Conservation (phyloP, 768 basidiomycete species). For the Steccherinum ochraceum region DNA sequence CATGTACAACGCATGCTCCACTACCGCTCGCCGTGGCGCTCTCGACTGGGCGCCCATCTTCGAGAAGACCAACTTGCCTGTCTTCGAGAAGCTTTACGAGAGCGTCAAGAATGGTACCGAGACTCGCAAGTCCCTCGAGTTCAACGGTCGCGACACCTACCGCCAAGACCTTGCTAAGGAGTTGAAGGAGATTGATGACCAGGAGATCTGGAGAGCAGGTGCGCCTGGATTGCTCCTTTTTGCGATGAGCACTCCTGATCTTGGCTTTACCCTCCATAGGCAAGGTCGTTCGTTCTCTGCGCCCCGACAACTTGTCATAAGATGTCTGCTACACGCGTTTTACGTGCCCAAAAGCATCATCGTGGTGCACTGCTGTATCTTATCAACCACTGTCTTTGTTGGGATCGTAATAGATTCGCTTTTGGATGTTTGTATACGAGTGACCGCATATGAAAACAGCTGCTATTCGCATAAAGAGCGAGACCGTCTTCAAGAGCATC, state of each 20-base stretch:
- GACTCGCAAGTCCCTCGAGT: constrained; percentile 95
- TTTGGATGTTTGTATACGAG: too few relatives aligned
- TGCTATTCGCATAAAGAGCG: too few relatives aligned
- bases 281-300: constrained; percentile 86
- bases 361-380: constrained; percentile 11
- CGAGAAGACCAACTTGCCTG: constrained; percentile 88
- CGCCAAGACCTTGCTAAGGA: constrained; percentile 90
- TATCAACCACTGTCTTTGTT: background rate
- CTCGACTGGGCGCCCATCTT: constrained; percentile 99
- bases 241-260: background rate
- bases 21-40: constrained; percentile 96
- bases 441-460: too few relatives aligned
- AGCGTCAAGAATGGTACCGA: constrained; percentile 94
- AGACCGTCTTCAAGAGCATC: too few relatives aligned
- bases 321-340: background rate
- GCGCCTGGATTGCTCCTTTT: constrained; percentile 18
- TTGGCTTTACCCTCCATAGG: constrained; percentile 30
- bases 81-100: constrained; percentile 94
- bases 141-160: constrained; percentile 90
- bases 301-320: constrained; percentile 72
- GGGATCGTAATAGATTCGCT: background rate
- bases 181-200: constrained; percentile 90
- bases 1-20: constrained; percentile 99
- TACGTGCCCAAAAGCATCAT: constrained; percentile 17
- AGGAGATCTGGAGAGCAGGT: constrained; percentile 98